phyloP scores from a whole-genome alignment of 345 rosid species.

The Eucalyptus virginea region DNA sequence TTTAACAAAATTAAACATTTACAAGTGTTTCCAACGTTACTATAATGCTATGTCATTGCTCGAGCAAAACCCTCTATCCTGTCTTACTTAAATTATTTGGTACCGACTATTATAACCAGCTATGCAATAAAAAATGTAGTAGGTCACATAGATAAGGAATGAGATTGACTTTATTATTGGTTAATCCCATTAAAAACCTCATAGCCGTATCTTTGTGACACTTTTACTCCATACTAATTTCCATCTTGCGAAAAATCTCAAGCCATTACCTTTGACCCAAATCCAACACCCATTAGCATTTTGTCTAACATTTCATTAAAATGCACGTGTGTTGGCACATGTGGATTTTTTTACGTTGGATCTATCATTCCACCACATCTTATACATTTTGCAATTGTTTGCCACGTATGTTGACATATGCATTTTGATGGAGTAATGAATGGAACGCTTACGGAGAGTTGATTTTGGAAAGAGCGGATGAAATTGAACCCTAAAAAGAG shows the following conservation, averaged over 20 bases:
- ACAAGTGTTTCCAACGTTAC: not conserved
- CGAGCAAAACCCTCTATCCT: not conserved
- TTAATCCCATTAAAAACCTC: not conserved
- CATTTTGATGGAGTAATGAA: not conserved
- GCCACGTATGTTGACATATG: not conserved
- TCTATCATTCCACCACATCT: not conserved
- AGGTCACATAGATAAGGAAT: not conserved
- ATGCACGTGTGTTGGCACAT: not conserved
- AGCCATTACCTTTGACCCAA: not conserved
- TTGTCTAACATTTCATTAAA: not conserved
- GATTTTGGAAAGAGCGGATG: not conserved
- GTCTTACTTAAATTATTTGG: not conserved
- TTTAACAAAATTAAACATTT: not conserved
- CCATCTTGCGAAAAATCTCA: not conserved
- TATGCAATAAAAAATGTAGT: not conserved
- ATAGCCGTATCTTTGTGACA: accelerated
- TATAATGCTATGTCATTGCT: not conserved
- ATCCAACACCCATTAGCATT: not conserved
- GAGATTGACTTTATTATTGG: not conserved
- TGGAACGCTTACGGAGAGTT: not conserved
- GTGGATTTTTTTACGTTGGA: not conserved
- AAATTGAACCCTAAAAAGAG: not conserved
- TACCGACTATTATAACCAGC: not conserved
- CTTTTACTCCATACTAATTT: not conserved
- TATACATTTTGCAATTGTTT: not conserved